phyloP scores from a whole-genome alignment of 2,329 filamentous ascomycete genomes.

The Sporothrix dimorphospora region DNA sequence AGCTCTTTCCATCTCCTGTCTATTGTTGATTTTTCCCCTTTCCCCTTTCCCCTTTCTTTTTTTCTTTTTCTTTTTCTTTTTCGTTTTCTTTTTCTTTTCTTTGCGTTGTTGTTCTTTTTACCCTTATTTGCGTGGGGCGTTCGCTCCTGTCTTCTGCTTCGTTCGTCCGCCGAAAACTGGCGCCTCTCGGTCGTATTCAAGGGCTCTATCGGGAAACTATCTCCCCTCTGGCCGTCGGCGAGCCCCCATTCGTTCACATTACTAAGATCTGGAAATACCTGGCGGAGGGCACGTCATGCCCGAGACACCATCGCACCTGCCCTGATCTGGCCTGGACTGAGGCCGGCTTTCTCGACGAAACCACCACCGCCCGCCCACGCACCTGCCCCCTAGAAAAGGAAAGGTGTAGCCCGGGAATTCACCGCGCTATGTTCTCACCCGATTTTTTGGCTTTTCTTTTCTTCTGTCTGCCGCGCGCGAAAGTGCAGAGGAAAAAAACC shows the following conservation, averaged over 20 bases:
- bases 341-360: not conserved
- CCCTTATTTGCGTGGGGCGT: too few relatives aligned
- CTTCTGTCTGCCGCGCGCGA: not conserved
- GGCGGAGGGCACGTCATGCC: slow-evolving; percentile 24
- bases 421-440: slow-evolving; percentile 9
- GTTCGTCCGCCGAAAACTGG: slow-evolving; percentile 11
- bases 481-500: not conserved
- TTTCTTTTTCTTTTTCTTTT: not conserved
- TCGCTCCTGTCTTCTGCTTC: not conserved
- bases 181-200: slow-evolving; percentile 10
- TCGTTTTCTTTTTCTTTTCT: not conserved
- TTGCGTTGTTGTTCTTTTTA: too few relatives aligned
- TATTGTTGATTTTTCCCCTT: not conserved
- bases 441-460: slow-evolving; percentile 2
- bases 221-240: not conserved
- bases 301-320: slow-evolving; percentile 22
- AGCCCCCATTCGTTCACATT: slow-evolving; percentile 6
- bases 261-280: slow-evolving; percentile 21
- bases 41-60: not conserved
- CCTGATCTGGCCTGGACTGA: slow-evolving; percentile 18
- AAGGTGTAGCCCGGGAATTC: slow-evolving; percentile 20
- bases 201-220: slow-evolving; percentile 3
- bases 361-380: not conserved
- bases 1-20: not conserved
- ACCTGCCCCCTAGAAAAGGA: not conserved